Evolutionary conservation across 1,139 yeast genomes (phyloP).

Genomic region (Yamadazyma sp.): DNA sequence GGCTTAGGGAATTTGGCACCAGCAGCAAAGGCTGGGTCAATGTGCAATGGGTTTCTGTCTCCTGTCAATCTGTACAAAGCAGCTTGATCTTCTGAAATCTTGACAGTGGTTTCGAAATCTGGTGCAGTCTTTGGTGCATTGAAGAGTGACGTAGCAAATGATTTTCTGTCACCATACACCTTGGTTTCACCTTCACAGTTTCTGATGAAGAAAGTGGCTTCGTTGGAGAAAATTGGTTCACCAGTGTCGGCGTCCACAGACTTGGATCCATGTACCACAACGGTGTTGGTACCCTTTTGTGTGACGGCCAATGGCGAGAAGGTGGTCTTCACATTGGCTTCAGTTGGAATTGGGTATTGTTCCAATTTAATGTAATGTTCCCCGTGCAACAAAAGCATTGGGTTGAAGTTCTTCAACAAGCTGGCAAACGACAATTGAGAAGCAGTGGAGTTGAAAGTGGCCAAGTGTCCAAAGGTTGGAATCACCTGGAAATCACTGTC

Average conservation of each 20-base stretch:
- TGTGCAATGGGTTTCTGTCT: constrained; percentile 92
- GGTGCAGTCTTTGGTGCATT: constrained; percentile 66
- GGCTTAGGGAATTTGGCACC: constrained; percentile 87
- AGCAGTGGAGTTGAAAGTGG: constrained; percentile 54
- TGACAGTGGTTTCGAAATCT: constrained; percentile 60
- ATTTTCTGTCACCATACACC: constrained; percentile 45
- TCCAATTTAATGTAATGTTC: constrained; percentile 86
- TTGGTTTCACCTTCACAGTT: constrained; percentile 72
- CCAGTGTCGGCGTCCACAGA: constrained; percentile 72
- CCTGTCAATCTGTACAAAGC: constrained; percentile 90
- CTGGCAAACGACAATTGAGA: constrained; percentile 54
- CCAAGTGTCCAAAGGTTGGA: constrained; percentile 91
- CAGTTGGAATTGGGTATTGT: constrained; percentile 79
- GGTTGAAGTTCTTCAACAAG: constrained; percentile 80
- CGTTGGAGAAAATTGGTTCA: constrained; percentile 72
- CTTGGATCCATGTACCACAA: constrained; percentile 73
- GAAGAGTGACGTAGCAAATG: constrained; percentile 66
- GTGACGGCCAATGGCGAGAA: constrained; percentile 69
- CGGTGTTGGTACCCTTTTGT: constrained; percentile 88
- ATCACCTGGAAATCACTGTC: constrained; percentile 79
- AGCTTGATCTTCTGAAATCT: constrained; percentile 76
- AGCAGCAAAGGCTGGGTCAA: constrained; percentile 87
- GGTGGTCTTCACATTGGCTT: constrained; percentile 60
- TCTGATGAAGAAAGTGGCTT: constrained; percentile 83
- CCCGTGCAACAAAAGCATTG: constrained; percentile 87